Conservation (phyloP, 345 rosid species). For the Pelargonium nanum region DNA sequence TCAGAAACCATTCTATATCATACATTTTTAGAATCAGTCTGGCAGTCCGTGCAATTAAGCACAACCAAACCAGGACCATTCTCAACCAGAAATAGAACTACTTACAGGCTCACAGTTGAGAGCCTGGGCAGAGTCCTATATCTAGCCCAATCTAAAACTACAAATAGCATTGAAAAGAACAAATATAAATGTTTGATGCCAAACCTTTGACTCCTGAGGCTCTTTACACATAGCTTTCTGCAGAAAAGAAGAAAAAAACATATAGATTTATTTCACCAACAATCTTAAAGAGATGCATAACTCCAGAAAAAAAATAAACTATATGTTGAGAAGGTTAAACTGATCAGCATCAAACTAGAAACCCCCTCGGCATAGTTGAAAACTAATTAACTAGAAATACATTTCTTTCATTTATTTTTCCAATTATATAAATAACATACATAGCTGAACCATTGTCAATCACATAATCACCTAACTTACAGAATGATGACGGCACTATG, state of each 20-base stretch:
- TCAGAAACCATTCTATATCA: not conserved
- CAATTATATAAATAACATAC: not conserved
- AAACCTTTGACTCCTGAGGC: conserved; percentile 75
- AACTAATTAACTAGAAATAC: not conserved
- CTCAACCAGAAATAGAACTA: not conserved
- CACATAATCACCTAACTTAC: not conserved
- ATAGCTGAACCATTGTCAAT: not conserved
- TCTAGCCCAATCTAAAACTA: not conserved
- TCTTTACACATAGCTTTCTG: conserved; percentile 81
- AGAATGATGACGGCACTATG: not conserved
- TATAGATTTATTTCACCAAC: not conserved
- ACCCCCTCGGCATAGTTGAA: too few species aligned
- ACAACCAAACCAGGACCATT: not conserved
- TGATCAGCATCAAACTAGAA: not conserved
- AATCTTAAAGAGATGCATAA: not conserved
- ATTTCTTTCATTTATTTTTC: not conserved
- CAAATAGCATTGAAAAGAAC: conserved; percentile 1
- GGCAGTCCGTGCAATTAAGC: not conserved
- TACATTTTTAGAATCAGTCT: not conserved
- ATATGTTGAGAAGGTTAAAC: not conserved
- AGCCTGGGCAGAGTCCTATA: not conserved
- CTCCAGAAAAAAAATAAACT: too few species aligned
- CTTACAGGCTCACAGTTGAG: not conserved
- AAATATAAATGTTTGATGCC: conserved; percentile 8
- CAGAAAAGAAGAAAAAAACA: conserved; percentile 11